Base-by-base conservation (phyloP, 495 filamentous ascomycete species). In the Penicillium ochrochloron region DNA sequence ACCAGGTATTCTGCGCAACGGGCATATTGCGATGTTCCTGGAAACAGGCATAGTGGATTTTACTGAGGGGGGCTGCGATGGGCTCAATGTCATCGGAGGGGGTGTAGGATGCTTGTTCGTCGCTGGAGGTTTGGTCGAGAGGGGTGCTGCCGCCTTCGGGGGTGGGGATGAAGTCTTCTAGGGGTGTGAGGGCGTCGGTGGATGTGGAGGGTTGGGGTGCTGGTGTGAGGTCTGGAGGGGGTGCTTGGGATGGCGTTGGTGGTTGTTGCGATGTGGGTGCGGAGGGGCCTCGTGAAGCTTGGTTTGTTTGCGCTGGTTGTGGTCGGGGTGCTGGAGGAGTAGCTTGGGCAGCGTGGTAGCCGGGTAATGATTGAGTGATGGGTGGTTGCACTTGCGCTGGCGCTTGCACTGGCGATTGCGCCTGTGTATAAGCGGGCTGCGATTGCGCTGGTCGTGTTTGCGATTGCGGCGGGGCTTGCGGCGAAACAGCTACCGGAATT, bases 21-120 rank as follows among this genome's bases (percentile, higher is more conserved):
- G 72, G 72, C 79, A 85, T 82, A 0, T 71, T 65, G 23, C 74
- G 69, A 56, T 85, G 83, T 9, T 75, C 73, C 66, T 82, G 80
- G 59, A 78, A 84, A 68, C 83, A 85, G 21, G 67, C 60, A 56
- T 70, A 78, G 46, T 84, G 83, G 11, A 76, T 62, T 50, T 74
- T 72, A 53, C 73, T 77, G 59, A 85, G 64, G 1, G 76, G 75
- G 11, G 82, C 74, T 5, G 75, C 70, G 19, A 78, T 60, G 33
- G 74, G 73, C 35, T 79, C 78, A 27, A 71, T 53, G 8, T 78
- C 75, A 2, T 73, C 74, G 3, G 76, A 75, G 10, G 70, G 74
- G 9, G 70, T 71, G 55, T 67, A 75, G 17, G 71, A 63, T 23
- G 70, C 52, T 48, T 72, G 65, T 33, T 75, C 77, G 54, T 75